phyloP scores from a whole-genome alignment of 768 basidiomycete genomes.

The Lactifluus subvellereus region DNA sequence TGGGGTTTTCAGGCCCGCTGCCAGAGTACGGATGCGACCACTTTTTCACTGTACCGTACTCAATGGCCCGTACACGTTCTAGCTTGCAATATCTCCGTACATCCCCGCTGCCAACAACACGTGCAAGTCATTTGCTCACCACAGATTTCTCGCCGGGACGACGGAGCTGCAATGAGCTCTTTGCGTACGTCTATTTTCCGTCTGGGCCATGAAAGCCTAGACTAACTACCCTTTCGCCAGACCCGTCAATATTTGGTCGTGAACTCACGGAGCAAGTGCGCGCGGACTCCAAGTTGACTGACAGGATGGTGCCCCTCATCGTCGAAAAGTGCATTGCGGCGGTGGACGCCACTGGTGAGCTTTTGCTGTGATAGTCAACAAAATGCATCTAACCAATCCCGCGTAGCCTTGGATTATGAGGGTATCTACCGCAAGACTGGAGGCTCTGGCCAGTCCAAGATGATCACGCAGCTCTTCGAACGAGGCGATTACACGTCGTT shows the following conservation, averaged over 20 bases:
- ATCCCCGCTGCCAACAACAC: slow-evolving; percentile 20
- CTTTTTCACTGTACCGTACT: background rate
- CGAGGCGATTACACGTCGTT: slow-evolving; percentile 85
- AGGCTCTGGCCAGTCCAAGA: slow-evolving; percentile 85
- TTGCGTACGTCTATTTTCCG: slow-evolving; percentile 10
- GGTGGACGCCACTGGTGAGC: slow-evolving; percentile 79
- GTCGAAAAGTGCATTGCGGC: slow-evolving; percentile 96
- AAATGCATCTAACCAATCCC: background rate
- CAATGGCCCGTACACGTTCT: background rate
- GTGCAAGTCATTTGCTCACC: slow-evolving; percentile 16
- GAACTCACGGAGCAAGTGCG: slow-evolving; percentile 80
- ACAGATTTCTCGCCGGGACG: slow-evolving; percentile 18
- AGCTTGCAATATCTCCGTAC: slow-evolving; percentile 24
- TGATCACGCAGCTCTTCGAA: slow-evolving; percentile 92
- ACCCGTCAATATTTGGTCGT: slow-evolving; percentile 89
- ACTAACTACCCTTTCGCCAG: slow-evolving; percentile 36
- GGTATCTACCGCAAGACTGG: slow-evolving; percentile 98
- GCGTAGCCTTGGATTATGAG: slow-evolving; percentile 84
- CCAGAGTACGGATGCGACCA: slow-evolving; percentile 50
- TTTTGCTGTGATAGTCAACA: background rate
- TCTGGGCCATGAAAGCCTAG: background rate
- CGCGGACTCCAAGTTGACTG: slow-evolving; percentile 53
- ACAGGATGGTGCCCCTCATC: slow-evolving; percentile 72
- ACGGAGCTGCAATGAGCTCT: background rate
- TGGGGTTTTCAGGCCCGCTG: slow-evolving; percentile 97